Base-by-base conservation (phyloP, 371 early-diverging fungal species). In the Circinella minor region DNA sequence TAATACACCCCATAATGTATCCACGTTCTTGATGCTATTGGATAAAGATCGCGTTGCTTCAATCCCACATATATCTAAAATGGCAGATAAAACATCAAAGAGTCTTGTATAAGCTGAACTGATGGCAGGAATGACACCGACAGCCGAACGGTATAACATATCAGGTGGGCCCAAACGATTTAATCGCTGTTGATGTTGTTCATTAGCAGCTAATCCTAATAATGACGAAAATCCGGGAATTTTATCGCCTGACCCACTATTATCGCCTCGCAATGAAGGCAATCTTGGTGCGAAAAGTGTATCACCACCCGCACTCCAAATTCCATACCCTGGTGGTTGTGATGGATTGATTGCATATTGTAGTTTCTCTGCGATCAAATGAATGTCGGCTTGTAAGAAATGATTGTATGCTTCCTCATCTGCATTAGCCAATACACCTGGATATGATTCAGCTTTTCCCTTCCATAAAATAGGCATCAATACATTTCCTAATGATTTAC, bases 401-500 rank as follows among this genome's bases (percentile, higher is more conserved):
- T 62, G 49, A 1, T 76, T 61, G 61, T 76, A 80, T 4, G 77
- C 37, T 18, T 72, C 75, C 15, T 82, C 73, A 3, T 77, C 66
- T 0, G 78, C 77, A 38, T 86, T 79, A 0, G 70, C 49, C 14
- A 86, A 67, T 0, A 83, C 80, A 15, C 86, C 84, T 0, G 91
- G 79, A 65, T 77, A 89, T 27, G 74, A 76, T 71, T 90, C 89
- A 39, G 80, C 85, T 61, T 87, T 86, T 36, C 82, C 84, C 55
- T 86, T 88, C 85, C 89, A 87, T 8, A 88, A 76, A 4, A 93
- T 83, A 0, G 95, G 93, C 4, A 94, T 72, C 47, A 95, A 74
- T 10, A 86, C 74, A 76, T 98, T 98, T n/a, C 97, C 96, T 9
- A 98, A 84, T 13, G 93, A 91, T 81, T 97, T 97, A 84, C 98